phyloP scores from a whole-genome alignment of 2,329 filamentous ascomycete genomes.

The Thyridium curvatum region DNA sequence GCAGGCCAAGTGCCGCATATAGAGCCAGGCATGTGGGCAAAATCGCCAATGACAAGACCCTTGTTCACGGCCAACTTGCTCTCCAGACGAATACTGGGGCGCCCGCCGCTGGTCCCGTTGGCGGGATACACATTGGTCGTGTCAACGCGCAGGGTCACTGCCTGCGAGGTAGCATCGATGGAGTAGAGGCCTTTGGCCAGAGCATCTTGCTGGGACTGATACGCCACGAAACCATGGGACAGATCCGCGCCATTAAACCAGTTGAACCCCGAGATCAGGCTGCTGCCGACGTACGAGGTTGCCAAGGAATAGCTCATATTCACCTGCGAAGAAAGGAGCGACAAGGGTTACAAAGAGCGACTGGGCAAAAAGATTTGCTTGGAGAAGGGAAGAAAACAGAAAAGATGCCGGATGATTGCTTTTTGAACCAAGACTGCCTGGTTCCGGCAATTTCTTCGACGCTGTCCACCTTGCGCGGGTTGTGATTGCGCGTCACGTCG shows the following conservation, averaged over 20 bases:
- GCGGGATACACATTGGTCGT: slow-evolving; percentile 26
- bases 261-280: slow-evolving; percentile 40
- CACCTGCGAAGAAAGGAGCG: too few species aligned
- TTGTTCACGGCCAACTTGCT: slow-evolving; percentile 37
- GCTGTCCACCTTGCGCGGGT: too few species aligned
- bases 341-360: too few species aligned
- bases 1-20: slow-evolving; percentile 45
- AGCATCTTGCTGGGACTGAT: slow-evolving; percentile 35
- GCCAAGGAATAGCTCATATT: slow-evolving; percentile 29
- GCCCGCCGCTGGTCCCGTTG: slow-evolving; percentile 24
- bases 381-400: too few species aligned
- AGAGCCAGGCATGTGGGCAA: slow-evolving; percentile 43
- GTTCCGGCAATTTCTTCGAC: too few species aligned
- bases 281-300: slow-evolving; percentile 34
- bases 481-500: too few species aligned
- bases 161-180: slow-evolving; percentile 30
- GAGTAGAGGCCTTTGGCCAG: slow-evolving; percentile 31
- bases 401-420: too few species aligned
- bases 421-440: too few species aligned
- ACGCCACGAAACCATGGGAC: slow-evolving; percentile 60
- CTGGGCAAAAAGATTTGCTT: too few species aligned
- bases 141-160: slow-evolving; percentile 41
- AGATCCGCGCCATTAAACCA: slow-evolving; percentile 50
- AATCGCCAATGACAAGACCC: slow-evolving; percentile 39
- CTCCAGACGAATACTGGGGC: slow-evolving; percentile 37